phyloP scores from a whole-genome alignment of 2,329 filamentous ascomycete species.

The Penicillium rolfsii region DNA sequence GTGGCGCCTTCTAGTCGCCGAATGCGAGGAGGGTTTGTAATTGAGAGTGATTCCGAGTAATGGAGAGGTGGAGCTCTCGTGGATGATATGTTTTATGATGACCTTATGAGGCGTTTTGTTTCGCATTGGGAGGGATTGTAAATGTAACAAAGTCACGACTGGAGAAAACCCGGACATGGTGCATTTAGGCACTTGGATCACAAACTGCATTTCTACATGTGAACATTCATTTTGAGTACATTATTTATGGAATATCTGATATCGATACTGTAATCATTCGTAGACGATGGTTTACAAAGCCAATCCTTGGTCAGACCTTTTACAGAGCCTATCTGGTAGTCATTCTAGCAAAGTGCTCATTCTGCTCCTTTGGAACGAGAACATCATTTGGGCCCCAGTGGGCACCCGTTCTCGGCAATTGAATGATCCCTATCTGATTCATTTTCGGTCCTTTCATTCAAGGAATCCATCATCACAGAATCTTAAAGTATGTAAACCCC shows the following conservation, averaged over 20 bases:
- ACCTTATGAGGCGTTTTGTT: slow-evolving; percentile 37
- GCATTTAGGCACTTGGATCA: background rate
- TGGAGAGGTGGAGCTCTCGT: background rate
- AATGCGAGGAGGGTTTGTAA: slow-evolving; percentile 45
- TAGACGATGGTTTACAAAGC: too few species aligned
- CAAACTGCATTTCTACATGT: background rate
- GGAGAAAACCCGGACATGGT: slow-evolving; percentile 6
- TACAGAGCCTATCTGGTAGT: too few species aligned
- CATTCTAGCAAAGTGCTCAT: too few species aligned
- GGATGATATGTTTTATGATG: slow-evolving; percentile 26
- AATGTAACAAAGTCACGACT: slow-evolving; percentile 2
- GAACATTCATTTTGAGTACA: background rate
- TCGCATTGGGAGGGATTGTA: slow-evolving; percentile 12
- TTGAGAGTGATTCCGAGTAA: slow-evolving; percentile 51
- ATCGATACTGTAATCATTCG: background rate
- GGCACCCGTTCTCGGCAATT: too few species aligned
- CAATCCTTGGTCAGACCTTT: too few species aligned
- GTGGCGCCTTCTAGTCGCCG: slow-evolving; percentile 39
- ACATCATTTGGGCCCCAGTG: too few species aligned
- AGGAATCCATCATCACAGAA: background rate
- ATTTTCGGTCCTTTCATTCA: background rate
- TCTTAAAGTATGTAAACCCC: too few species aligned
- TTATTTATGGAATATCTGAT: background rate
- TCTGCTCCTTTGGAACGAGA: too few species aligned
- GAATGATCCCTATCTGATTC: background rate